phyloP scores from a whole-genome alignment of 2,329 filamentous ascomycete genomes.

The Escovopsis sp. region DNA sequence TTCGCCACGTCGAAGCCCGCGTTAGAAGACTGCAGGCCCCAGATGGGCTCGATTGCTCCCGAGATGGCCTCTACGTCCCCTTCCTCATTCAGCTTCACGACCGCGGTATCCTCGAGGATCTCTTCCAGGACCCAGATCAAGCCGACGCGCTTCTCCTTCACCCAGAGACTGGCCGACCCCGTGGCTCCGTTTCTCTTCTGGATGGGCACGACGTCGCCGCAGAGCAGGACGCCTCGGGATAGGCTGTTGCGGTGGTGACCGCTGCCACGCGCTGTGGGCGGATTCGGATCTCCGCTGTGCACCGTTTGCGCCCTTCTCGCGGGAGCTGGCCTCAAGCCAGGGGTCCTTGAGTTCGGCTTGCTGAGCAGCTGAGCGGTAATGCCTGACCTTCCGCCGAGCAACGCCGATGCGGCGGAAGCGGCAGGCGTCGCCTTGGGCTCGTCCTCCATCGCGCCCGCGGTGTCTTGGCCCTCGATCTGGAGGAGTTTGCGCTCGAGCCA shows the following conservation, averaged over 20 bases:
- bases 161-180: slow-evolving; percentile 91
- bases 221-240: slow-evolving; percentile 79
- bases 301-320: slow-evolving; percentile 49
- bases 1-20: slow-evolving; percentile 60
- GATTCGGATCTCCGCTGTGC: slow-evolving; percentile 39
- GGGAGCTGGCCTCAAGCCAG: slow-evolving; percentile 34
- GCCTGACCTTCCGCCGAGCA: slow-evolving; percentile 57
- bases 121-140: slow-evolving; percentile 97
- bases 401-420: slow-evolving; percentile 27
- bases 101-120: slow-evolving; percentile 85
- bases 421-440: slow-evolving; percentile 22
- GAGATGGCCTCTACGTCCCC: slow-evolving; percentile 55
- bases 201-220: slow-evolving; percentile 96
- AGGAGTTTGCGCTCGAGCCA: slow-evolving; percentile 83
- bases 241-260: slow-evolving; percentile 57
- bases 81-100: slow-evolving; percentile 61
- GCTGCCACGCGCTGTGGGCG: slow-evolving; percentile 37
- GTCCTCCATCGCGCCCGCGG: slow-evolving; percentile 17
- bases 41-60: slow-evolving; percentile 75
- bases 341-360: slow-evolving; percentile 54
- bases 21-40: slow-evolving; percentile 56
- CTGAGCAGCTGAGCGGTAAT: slow-evolving; percentile 80
- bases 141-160: slow-evolving; percentile 89
- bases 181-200: slow-evolving; percentile 86
- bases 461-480: slow-evolving; percentile 28